Percentiles rank a stretch among this genome's conserved stretches.
Evolutionary conservation across 2,329 filamentous ascomycete species (phyloP).

Genomic region (Diaporthe sp.): DNA sequence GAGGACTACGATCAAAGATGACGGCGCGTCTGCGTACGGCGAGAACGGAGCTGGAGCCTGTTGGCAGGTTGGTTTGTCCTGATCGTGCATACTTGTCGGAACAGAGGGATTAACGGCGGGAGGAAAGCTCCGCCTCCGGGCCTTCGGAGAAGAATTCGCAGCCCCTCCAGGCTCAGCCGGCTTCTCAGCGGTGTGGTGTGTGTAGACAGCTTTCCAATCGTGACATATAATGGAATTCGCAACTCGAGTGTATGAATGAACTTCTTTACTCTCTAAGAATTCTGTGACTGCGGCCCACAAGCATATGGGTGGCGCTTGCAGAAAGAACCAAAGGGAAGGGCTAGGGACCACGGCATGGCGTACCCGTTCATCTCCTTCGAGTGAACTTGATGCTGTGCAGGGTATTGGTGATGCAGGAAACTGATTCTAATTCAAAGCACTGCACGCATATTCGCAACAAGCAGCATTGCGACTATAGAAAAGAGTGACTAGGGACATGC

Average conservation of each 20-base stretch:
- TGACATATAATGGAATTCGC: background rate
- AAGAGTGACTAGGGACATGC: background rate
- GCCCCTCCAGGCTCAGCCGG: background rate
- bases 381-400: background rate
- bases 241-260: background rate
- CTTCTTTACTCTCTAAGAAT: background rate
- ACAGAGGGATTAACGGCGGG: background rate
- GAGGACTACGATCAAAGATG: slow-evolving; percentile 12
- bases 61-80: slow-evolving; percentile 4
- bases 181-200: background rate
- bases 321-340: background rate
- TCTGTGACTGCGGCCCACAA: background rate
- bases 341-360: background rate
- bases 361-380: background rate
- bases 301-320: background rate
- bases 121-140: background rate
- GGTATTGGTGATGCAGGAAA: background rate
- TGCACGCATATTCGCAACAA: background rate
- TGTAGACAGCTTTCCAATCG: background rate
- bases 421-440: background rate
- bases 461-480: background rate
- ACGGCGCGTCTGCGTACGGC: background rate
- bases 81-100: background rate
- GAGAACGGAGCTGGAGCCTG: background rate
- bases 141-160: no score